These are phyloP conservation scores for Serpula lacrymans DNA, from an alignment of 768 basidiomycete species.

Conservation along the genomic window DNA sequence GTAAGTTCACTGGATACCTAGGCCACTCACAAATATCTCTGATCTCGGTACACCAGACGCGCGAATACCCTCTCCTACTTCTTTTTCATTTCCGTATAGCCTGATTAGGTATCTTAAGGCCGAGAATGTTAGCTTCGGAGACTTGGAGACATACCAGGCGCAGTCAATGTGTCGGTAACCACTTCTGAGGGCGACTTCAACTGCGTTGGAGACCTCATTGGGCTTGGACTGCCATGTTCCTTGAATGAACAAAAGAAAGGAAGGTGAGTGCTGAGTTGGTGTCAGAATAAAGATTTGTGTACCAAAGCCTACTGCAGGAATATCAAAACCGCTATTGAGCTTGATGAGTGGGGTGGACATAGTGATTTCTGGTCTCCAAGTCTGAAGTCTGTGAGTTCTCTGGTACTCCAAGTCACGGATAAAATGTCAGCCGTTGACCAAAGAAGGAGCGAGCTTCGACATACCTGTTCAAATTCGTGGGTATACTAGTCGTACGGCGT, in stretches of 20 bases:
- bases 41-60: conserved; percentile 73
- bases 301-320: conserved; percentile 62
- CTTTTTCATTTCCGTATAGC: conserved; percentile 75
- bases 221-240: conserved; percentile 82
- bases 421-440: no score
- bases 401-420: no score
- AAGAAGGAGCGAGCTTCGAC: no score
- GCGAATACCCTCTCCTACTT: conserved; percentile 79
- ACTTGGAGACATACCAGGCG: conserved; percentile 45
- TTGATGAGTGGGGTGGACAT: conserved; percentile 47
- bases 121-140: no score
- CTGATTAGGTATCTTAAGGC: conserved; percentile 27
- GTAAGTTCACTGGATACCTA: no score
- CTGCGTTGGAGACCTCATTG: conserved; percentile 69
- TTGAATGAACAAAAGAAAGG: no score
- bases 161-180: conserved; percentile 81
- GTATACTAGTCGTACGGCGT: no score
- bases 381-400: no score
- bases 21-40: conserved; percentile 63
- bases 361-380: no score
- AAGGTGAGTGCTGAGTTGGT: conserved; percentile 8
- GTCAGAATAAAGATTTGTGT: no score
- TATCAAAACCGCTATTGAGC: conserved; percentile 57
- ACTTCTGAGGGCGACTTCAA: conserved; percentile 68
- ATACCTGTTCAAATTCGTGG: no score